Conservation (phyloP, 2,329 filamentous ascomycete species). For the Alternaria ethzedia region DNA sequence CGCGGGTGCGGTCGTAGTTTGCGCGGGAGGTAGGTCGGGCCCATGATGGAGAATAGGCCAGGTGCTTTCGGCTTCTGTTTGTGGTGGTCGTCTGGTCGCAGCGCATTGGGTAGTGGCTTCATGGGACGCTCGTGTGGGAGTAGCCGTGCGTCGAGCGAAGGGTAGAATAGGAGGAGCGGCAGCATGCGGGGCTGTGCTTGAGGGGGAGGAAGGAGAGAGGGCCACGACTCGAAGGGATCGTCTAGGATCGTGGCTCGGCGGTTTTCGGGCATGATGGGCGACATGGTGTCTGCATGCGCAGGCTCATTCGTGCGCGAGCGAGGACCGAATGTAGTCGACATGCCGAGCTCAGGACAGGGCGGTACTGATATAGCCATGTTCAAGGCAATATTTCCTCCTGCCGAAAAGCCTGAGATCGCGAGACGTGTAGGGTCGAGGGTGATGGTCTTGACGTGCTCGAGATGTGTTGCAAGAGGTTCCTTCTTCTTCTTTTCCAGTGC, state of each 20-base stretch:
- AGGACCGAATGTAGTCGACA: conserved; percentile 14
- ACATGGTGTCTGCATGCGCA: conserved; percentile 26
- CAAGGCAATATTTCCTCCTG: conserved; percentile 56
- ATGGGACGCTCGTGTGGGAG: conserved; percentile 50
- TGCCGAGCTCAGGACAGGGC: conserved; percentile 31
- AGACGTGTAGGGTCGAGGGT: conserved; percentile 50
- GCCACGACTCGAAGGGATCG: conserved; percentile 44
- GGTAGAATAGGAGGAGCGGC: conserved; percentile 53
- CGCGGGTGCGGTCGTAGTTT: conserved; percentile 47
- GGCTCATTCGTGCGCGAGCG: conserved; percentile 13
- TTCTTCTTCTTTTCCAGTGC: conserved; percentile 29
- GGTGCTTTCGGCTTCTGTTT: conserved; percentile 38
- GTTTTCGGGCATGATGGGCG: conserved; percentile 36
- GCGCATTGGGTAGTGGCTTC: conserved; percentile 43
- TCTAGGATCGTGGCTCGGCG: conserved; percentile 40
- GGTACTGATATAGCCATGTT: conserved; percentile 50
- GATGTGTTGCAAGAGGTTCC: conserved; percentile 10
- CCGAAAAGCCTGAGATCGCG: conserved; percentile 54
- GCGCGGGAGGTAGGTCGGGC: conserved; percentile 50
- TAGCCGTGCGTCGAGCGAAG: conserved; percentile 51
- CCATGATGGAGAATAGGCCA: conserved; percentile 49
- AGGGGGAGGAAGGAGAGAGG: conserved; percentile 43
- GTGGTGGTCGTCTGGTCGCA: conserved; percentile 41
- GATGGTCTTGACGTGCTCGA: conserved; percentile 31
- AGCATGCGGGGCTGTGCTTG: conserved; percentile 44